A percentile compares a stretch with the other conserved stretches of the same genome.
phyloP scores from a whole-genome alignment of 768 basidiomycete species.

The Suillus occidentalis region DNA sequence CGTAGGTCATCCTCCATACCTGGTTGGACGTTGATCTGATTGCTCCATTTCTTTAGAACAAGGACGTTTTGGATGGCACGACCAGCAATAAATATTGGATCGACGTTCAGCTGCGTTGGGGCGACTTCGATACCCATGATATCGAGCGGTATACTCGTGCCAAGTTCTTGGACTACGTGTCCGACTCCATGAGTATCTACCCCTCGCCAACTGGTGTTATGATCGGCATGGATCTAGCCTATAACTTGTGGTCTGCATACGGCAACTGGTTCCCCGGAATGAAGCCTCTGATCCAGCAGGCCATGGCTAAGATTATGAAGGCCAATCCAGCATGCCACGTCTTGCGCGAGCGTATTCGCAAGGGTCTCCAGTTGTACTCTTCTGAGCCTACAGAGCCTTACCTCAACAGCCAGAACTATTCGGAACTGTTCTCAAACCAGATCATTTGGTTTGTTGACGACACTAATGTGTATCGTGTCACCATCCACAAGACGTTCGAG shows the following conservation, averaged over 20 bases:
- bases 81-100: conserved; percentile 99
- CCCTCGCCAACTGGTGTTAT: conserved; percentile 98
- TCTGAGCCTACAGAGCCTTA: conserved; percentile 99
- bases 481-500: conserved; percentile 99
- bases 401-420: conserved; percentile 97
- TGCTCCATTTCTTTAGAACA: conserved; percentile 50
- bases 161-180: conserved; percentile 98
- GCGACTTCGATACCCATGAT: conserved; percentile 98
- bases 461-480: conserved; percentile 86
- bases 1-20: conserved; percentile 41
- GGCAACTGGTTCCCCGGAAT: conserved; percentile 99
- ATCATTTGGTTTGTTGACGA: conserved; percentile 99
- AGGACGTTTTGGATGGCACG: conserved; percentile 96
- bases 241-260: conserved; percentile 98
- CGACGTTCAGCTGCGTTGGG: conserved; percentile 93
- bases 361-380: conserved; percentile 96
- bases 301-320: conserved; percentile 99
- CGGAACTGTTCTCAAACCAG: conserved; percentile 96
- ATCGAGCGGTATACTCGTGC: conserved; percentile 98
- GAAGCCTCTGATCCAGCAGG: conserved; percentile 97
- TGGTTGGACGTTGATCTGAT: conserved; percentile 2
- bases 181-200: conserved; percentile 98
- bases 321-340: conserved; percentile 98
- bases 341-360: conserved; percentile 96
- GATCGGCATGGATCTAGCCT: conserved; percentile 98